Evolutionary conservation across 73 alveolate species (phyloP).

Genomic region (Halteria grandinella): DNA sequence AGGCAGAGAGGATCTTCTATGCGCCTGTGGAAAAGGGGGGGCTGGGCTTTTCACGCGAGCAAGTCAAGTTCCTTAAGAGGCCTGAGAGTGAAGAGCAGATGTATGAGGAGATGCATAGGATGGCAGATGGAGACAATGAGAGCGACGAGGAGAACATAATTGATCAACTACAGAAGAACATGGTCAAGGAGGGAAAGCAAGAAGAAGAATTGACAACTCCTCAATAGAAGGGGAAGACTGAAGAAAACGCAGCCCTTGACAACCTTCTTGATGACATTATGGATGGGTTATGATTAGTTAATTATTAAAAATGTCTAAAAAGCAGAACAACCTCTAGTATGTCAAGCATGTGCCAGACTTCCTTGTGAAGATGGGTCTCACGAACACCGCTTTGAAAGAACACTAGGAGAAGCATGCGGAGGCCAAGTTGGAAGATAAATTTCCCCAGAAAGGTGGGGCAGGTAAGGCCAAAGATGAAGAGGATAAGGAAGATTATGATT

Average conservation of each 20-base stretch:
- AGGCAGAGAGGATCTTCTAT: conserved; percentile 12
- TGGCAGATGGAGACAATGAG: conserved; percentile 39
- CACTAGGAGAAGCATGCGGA: neutral
- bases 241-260: conserved; percentile 18
- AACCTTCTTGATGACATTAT: conserved; percentile 50
- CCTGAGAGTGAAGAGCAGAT: conserved; percentile 32
- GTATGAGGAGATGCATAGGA: conserved; percentile 43
- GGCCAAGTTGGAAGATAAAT: conserved; percentile 26
- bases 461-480: neutral
- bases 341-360: conserved; percentile 40
- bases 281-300: conserved; percentile 1
- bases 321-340: neutral
- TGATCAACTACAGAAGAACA: conserved; percentile 9
- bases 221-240: conserved; percentile 1
- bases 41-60: no score
- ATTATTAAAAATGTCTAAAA: conserved; percentile 18
- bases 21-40: conserved; percentile 3
- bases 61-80: conserved; percentile 54
- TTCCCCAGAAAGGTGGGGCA: neutral
- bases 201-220: no score
- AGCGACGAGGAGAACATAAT: conserved; percentile 51
- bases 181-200: neutral
- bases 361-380: conserved; percentile 23
- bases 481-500: conserved; percentile 42
- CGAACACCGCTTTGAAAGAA: neutral